A percentile compares a stretch with the other conserved stretches of the same genome.
Conservation (phyloP, 2,329 filamentous ascomycete genomes). For the Coleophoma crateriformis region DNA sequence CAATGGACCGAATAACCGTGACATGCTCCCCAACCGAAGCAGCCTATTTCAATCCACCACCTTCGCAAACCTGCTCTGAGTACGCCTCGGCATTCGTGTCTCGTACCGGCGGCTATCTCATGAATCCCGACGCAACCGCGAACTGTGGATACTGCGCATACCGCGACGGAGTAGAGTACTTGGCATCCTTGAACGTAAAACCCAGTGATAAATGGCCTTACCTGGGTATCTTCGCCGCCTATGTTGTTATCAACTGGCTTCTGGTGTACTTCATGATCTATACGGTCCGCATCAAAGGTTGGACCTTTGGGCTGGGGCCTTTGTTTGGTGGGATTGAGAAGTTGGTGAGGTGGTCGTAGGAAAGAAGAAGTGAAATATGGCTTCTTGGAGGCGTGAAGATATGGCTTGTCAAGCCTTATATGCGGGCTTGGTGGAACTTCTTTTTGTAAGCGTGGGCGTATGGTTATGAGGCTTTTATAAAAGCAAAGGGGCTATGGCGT, state of each 20-base stretch:
- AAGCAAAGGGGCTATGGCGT: no score
- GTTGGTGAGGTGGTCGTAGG: slow-evolving; percentile 23
- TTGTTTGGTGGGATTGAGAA: slow-evolving; percentile 45
- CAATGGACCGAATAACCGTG: slow-evolving; percentile 46
- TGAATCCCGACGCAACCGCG: slow-evolving; percentile 50
- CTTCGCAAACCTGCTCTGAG: slow-evolving; percentile 54
- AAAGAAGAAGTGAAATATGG: no score
- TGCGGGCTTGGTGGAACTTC: no score
- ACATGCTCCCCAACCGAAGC: slow-evolving; percentile 46
- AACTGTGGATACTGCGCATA: slow-evolving; percentile 70
- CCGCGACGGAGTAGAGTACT: slow-evolving; percentile 54
- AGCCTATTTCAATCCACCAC: slow-evolving; percentile 59
- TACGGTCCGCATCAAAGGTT: slow-evolving; percentile 63
- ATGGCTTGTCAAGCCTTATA: no score
- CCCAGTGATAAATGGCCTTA: slow-evolving; percentile 62
- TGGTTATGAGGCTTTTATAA: no score
- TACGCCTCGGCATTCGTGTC: slow-evolving; percentile 59
- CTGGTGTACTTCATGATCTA: slow-evolving; percentile 76
- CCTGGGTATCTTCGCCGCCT: slow-evolving; percentile 69
- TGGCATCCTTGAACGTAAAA: slow-evolving; percentile 47
- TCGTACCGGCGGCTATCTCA: slow-evolving; percentile 52
- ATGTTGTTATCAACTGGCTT: slow-evolving; percentile 64
- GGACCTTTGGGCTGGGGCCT: slow-evolving; percentile 62
- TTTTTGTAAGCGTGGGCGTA: no score
- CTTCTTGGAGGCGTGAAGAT: no score